phyloP scores from a whole-genome alignment of 768 basidiomycete species.

The Hypholoma sublateritium region DNA sequence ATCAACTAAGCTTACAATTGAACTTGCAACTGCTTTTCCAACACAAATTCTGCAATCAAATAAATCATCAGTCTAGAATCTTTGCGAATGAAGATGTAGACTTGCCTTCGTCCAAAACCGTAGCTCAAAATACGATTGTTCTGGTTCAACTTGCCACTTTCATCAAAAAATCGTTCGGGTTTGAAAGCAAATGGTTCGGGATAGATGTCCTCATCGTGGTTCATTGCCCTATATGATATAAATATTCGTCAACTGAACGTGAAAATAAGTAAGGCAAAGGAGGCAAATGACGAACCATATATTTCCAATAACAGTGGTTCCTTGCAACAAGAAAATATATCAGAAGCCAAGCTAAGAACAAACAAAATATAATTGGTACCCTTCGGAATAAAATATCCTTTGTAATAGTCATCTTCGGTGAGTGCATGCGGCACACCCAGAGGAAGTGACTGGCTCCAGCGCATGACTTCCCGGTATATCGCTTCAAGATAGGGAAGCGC shows the following conservation, averaged over 20 bases:
- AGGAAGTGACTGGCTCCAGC: not conserved
- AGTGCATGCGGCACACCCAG: not conserved
- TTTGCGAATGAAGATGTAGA: too few species aligned
- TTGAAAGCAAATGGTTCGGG: slow-evolving; percentile 32
- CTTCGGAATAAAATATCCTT: slow-evolving; percentile 1
- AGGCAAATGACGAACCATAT: not conserved
- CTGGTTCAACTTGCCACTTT: slow-evolving; percentile 15
- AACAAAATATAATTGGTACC: not conserved
- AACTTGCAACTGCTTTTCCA: not conserved
- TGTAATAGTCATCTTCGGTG: not conserved
- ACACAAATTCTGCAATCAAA: not conserved
- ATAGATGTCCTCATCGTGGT: slow-evolving; percentile 32
- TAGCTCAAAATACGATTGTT: slow-evolving; percentile 15
- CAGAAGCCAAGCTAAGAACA: not conserved
- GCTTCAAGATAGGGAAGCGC: not conserved
- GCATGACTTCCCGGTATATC: not conserved
- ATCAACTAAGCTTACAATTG: not conserved
- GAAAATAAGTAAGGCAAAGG: not conserved
- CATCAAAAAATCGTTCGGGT: slow-evolving; percentile 27
- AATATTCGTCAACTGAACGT: not conserved
- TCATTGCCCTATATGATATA: slow-evolving; percentile 1
- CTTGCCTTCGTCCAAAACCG: slow-evolving; percentile 8
- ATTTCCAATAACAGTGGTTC: not conserved
- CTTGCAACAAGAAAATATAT: not conserved
- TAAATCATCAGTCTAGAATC: not conserved